A percentile compares a stretch with the other conserved stretches of the same genome.
Evolutionary conservation across 1,284 basidiomycete species (phyloP).

Genomic region (Papiliotrema flavescens): DNA sequence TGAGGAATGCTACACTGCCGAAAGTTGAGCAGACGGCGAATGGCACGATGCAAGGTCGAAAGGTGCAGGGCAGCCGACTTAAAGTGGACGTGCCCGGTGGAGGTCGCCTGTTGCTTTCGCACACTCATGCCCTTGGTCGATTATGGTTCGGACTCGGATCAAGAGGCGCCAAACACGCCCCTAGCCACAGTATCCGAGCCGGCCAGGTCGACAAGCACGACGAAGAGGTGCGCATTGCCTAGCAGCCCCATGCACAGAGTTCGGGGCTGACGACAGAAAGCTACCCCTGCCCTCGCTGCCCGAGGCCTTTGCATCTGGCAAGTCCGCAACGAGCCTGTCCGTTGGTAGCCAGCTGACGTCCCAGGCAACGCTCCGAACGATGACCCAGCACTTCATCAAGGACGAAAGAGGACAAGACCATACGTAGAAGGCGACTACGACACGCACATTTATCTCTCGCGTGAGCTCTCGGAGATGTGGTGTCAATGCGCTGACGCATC

Average conservation of each 20-base stretch:
- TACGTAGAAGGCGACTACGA: conserved; percentile 47
- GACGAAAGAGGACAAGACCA: conserved; percentile 38
- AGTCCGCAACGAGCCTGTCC: neutral
- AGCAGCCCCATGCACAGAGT: too few relatives aligned
- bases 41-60: neutral
- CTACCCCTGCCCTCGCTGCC: neutral
- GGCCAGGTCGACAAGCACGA: too few relatives aligned
- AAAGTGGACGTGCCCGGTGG: neutral
- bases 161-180: neutral
- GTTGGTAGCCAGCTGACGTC: neutral
- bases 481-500: neutral
- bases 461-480: conserved; percentile 17
- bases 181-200: too few relatives aligned
- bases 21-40: neutral
- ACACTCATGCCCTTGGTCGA: neutral
- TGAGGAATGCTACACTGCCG: neutral
- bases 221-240: too few relatives aligned
- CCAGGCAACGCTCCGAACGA: conserved; percentile 13
- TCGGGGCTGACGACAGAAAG: neutral
- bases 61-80: neutral
- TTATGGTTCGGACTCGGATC: neutral
- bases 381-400: conserved; percentile 42
- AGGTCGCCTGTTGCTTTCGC: neutral
- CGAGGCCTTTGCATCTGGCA: neutral
- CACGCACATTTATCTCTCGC: conserved; percentile 41